These are phyloP conservation scores for Balamuthia mandrillaris DNA, from an alignment of 208 protist genomes.

Conservation along the genomic window DNA sequence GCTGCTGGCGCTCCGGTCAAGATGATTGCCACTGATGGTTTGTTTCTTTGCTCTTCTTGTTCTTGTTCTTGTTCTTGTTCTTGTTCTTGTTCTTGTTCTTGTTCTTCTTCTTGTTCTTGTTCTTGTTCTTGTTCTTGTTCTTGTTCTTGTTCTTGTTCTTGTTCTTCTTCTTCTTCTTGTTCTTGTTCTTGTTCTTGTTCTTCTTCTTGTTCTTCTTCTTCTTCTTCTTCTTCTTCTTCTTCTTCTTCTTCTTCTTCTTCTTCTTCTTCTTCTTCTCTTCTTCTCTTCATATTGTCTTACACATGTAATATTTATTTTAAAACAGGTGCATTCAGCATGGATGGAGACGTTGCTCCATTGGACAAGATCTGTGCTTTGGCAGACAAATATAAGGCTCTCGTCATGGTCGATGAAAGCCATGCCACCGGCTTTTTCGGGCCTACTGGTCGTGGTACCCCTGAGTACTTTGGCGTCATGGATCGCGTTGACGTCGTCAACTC, in stretches of 20 bases:
- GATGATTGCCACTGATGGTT: constrained; percentile 82
- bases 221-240: neutral
- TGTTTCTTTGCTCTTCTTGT: constrained; percentile 44
- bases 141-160: neutral
- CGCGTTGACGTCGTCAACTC: constrained; percentile 78
- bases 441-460: constrained; percentile 63
- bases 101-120: neutral
- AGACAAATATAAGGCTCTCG: constrained; percentile 72
- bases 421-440: constrained; percentile 79
- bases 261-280: neutral
- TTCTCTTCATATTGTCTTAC: neutral
- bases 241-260: neutral
- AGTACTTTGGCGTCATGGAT: constrained; percentile 68
- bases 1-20: constrained; percentile 62
- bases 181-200: neutral
- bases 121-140: neutral
- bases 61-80: neutral
- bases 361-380: constrained; percentile 75
- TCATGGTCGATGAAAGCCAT: constrained; percentile 81
- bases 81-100: neutral
- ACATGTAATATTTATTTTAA: neutral
- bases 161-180: neutral
- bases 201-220: neutral
- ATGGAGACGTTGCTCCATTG: constrained; percentile 81
- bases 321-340: constrained; percentile 67